Percentiles rank a stretch among this genome's conserved stretches.
Evolutionary conservation across 257 asterid species (phyloP).

Genomic region (Scutellaria baicalensis): DNA sequence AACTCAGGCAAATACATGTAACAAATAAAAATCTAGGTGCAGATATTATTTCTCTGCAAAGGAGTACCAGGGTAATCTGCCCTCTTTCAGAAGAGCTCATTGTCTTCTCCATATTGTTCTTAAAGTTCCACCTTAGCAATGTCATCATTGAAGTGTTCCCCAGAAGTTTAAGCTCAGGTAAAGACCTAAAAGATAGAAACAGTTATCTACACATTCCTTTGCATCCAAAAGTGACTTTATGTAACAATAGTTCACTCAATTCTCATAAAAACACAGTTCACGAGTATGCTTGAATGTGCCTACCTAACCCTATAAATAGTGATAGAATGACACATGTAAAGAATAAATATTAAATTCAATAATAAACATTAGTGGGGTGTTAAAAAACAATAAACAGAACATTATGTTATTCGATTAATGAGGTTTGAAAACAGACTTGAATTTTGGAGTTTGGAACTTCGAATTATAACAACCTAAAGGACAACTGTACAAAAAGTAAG

Average conservation of each 20-base stretch:
- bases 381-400: too few relatives aligned
- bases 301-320: neutral
- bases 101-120: slow-evolving; percentile 69
- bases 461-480: slow-evolving; percentile 1
- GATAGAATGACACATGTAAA: neutral
- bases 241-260: neutral
- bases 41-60: neutral
- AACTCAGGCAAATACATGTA: slow-evolving; percentile 14
- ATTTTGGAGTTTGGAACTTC: too few relatives aligned
- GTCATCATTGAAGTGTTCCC: slow-evolving; percentile 65
- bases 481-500: neutral
- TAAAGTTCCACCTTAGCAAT: slow-evolving; percentile 76
- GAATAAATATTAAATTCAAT: too few relatives aligned
- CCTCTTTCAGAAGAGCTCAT: slow-evolving; percentile 75
- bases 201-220: neutral
- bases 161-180: slow-evolving; percentile 57
- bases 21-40: neutral
- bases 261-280: neutral
- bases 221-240: slow-evolving; percentile 10
- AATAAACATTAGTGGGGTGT: too few relatives aligned
- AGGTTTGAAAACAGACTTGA: too few relatives aligned
- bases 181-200: slow-evolving; percentile 48
- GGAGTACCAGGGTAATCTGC: slow-evolving; percentile 69
- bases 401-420: too few relatives aligned
- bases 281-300: neutral